These are phyloP conservation scores for Vanderwaltozyma polyspora DNA, from an alignment of 805 yeast species.

Conservation along the genomic window DNA sequence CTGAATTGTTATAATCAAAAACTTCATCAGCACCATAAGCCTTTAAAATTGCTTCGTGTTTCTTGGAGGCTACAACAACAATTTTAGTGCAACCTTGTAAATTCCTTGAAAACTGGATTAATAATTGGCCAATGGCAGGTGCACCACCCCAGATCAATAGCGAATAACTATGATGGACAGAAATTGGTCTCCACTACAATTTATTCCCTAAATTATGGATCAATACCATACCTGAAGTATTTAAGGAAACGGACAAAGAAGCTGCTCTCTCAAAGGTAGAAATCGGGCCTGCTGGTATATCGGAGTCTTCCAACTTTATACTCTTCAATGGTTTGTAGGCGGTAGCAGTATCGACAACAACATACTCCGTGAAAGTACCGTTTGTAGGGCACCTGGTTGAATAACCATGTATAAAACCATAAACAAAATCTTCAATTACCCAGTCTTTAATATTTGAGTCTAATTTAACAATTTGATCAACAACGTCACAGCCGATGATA, in stretches of 20 bases:
- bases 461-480: conserved; percentile 45
- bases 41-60: conserved; percentile 31
- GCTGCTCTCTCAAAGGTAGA: conserved; percentile 55
- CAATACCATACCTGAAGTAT: conserved; percentile 37
- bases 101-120: conserved; percentile 47
- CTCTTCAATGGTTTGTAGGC: conserved; percentile 6
- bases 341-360: conserved; percentile 28
- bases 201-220: conserved; percentile 17
- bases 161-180: conserved; percentile 27
- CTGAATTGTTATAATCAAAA: conserved; percentile 38
- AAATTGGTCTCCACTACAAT: conserved; percentile 16
- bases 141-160: conserved; percentile 59
- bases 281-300: conserved; percentile 23
- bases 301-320: conserved; percentile 3
- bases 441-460: conserved; percentile 31
- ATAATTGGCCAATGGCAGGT: conserved; percentile 47
- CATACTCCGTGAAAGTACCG: conserved; percentile 54
- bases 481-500: conserved; percentile 48
- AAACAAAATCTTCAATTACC: conserved; percentile 44
- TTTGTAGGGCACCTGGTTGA: conserved; percentile 29
- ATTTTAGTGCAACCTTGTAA: conserved; percentile 32
- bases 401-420: conserved; percentile 45
- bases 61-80: conserved; percentile 38
- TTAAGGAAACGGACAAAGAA: conserved; percentile 40
- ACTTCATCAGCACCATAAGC: conserved; percentile 39